Evolutionary conservation across 2,329 filamentous ascomycete species (phyloP).

Genomic region (Claviceps pazoutovae): DNA sequence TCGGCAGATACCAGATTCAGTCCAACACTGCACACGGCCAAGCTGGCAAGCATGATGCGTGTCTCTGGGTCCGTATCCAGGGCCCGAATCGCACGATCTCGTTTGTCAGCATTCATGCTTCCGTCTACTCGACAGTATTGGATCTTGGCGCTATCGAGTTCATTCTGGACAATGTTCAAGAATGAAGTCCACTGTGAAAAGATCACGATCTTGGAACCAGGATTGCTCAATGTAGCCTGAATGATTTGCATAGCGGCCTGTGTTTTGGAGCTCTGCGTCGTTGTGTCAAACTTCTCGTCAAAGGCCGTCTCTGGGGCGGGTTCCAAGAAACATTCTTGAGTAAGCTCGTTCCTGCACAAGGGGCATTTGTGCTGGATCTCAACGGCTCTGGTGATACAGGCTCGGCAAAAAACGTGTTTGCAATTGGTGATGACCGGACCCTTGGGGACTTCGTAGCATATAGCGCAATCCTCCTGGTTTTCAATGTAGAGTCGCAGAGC

Average conservation of each 20-base stretch:
- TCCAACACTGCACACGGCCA: conserved; percentile 73
- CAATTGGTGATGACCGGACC: conserved; percentile 73
- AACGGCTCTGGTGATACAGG: conserved; percentile 63
- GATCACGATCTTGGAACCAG: conserved; percentile 53
- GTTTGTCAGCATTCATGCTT: conserved; percentile 53
- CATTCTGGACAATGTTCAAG: conserved; percentile 55
- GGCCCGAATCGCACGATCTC: conserved; percentile 57
- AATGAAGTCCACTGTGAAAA: conserved; percentile 72
- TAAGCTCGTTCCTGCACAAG: conserved; percentile 61
- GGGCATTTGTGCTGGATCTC: conserved; percentile 68
- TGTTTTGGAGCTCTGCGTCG: conserved; percentile 67
- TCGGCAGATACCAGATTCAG: conserved; percentile 78
- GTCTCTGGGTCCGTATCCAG: conserved; percentile 54
- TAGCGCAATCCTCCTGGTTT: conserved; percentile 66
- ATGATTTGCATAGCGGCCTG: conserved; percentile 66
- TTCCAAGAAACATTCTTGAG: conserved; percentile 46
- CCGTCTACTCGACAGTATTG: conserved; percentile 66
- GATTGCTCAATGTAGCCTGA: conserved; percentile 50
- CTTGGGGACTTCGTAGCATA: conserved; percentile 63
- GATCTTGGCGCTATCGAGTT: conserved; percentile 47
- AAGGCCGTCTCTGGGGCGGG: conserved; percentile 42
- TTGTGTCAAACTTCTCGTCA: conserved; percentile 41
- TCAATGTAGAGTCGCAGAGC: conserved; percentile 66
- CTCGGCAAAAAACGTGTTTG: conserved; percentile 63
- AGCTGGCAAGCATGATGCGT: conserved; percentile 66